phyloP scores from a whole-genome alignment of 108 stramenopile genomes.

The Conticribra guillardii region DNA sequence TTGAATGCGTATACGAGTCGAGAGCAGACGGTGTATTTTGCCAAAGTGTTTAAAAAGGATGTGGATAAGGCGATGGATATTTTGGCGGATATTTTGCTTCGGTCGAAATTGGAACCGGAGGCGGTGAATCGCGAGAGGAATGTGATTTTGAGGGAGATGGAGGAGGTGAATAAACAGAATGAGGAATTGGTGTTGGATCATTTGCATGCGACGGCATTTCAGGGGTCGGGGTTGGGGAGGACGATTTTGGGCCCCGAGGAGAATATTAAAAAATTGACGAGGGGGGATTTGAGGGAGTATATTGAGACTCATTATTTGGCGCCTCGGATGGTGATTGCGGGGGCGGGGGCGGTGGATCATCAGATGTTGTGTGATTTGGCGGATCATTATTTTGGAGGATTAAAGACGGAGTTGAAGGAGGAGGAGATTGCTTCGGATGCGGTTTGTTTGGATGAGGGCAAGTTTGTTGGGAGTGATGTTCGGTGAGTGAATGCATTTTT shows the following conservation, averaged over 20 bases:
- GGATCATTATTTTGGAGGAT: conserved; percentile 88
- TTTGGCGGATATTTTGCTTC: conserved; percentile 94
- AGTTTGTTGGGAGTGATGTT: conserved; percentile 96
- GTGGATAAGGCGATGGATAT: conserved; percentile 95
- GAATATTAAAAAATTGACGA: conserved; percentile 90
- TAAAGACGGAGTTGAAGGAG: conserved; percentile 67
- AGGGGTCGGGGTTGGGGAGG: conserved; percentile 92
- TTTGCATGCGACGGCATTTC: conserved; percentile 97
- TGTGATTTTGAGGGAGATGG: conserved; percentile 99
- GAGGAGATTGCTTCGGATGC: conserved; percentile 69
- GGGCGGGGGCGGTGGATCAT: conserved; percentile 97
- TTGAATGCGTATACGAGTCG: conserved; percentile 98
- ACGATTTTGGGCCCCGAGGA: conserved; percentile 97
- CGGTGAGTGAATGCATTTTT: conserved; percentile 48
- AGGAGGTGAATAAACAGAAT: conserved; percentile 98
- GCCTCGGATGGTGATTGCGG: conserved; percentile 97
- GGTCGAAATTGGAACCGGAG: conserved; percentile 83
- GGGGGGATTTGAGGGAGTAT: conserved; percentile 88
- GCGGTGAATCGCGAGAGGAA: conserved; percentile 96
- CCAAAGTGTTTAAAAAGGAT: conserved; percentile 97
- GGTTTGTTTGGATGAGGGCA: conserved; percentile 89
- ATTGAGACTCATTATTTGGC: conserved; percentile 98
- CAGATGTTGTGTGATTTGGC: conserved; percentile 86
- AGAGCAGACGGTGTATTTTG: conserved; percentile 99
- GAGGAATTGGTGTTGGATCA: conserved; percentile 99